Conservation (phyloP, 2,329 filamentous ascomycete species). For the Fusarium fracticaudum region DNA sequence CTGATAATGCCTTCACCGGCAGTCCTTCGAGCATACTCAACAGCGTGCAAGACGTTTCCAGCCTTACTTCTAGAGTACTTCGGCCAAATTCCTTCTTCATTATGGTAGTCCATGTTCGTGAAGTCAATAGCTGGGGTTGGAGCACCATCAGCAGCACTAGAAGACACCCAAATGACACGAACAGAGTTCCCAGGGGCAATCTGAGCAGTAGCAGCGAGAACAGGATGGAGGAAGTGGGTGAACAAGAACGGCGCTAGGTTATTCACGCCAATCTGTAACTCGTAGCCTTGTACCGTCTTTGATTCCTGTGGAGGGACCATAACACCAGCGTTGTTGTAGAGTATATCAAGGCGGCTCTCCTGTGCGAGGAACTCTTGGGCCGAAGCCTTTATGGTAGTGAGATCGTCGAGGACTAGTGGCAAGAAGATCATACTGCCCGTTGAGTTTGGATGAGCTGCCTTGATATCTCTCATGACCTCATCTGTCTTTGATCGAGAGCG, state of each 20-base stretch:
- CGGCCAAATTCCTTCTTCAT: neutral
- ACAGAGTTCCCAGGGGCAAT: conserved; percentile 41
- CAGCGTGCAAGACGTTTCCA: neutral
- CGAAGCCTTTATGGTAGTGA: conserved; percentile 51
- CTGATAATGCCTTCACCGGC: neutral
- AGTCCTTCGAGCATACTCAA: neutral
- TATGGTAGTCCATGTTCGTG: neutral
- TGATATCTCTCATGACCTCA: conserved; percentile 54
- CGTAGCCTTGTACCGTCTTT: conserved; percentile 51
- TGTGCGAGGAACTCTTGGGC: conserved; percentile 48
- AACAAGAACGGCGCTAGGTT: conserved; percentile 52
- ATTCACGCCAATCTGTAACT: conserved; percentile 54
- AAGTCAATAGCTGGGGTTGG: neutral
- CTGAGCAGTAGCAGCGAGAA: conserved; percentile 44
- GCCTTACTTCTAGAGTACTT: neutral
- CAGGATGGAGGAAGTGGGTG: conserved; percentile 42
- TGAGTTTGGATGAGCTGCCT: conserved; percentile 42
- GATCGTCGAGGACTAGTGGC: conserved; percentile 52
- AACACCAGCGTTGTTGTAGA: conserved; percentile 55
- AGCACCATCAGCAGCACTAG: neutral
- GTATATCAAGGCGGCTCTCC: conserved; percentile 54
- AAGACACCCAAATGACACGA: conserved; percentile 41
- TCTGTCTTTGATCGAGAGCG: conserved; percentile 54
- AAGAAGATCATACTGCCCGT: conserved; percentile 50
- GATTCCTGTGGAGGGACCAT: conserved; percentile 50